Evolutionary conservation across 495 filamentous ascomycete genomes (phyloP).

Genomic region (Talaromyces wortmannii): DNA sequence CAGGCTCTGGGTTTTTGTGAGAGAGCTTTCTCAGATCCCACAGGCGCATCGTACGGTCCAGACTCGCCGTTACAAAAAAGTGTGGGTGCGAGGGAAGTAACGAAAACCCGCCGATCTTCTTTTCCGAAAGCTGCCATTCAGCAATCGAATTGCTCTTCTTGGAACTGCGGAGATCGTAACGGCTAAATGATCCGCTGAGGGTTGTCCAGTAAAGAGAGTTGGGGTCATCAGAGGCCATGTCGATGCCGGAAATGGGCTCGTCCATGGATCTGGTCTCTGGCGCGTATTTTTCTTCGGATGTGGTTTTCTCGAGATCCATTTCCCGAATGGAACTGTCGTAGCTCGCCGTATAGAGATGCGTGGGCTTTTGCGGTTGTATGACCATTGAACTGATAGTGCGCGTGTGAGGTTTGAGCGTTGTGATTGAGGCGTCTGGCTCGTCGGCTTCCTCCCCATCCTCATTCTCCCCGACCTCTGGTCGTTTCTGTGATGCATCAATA

Average conservation of each 20-base stretch:
- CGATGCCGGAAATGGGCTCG: constrained; percentile 72
- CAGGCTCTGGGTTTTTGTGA: constrained; percentile 50
- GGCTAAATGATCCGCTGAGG: constrained; percentile 69
- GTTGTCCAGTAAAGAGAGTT: constrained; percentile 84
- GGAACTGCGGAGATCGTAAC: constrained; percentile 65
- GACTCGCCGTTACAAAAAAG: constrained; percentile 81
- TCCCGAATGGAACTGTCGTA: constrained; percentile 92
- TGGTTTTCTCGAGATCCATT: constrained; percentile 72
- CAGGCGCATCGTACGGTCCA: constrained; percentile 82
- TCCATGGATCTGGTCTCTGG: constrained; percentile 62
- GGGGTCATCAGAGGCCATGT: constrained; percentile 62
- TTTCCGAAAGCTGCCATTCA: constrained; percentile 72
- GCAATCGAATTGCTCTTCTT: constrained; percentile 41
- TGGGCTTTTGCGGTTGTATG: constrained; percentile 62
- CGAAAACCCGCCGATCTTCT: constrained; percentile 93
- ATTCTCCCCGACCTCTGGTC: constrained; percentile 13
- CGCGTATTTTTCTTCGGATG: constrained; percentile 72
- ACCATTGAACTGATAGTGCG: constrained; percentile 82
- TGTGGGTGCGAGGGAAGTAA: constrained; percentile 71
- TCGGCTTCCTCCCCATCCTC: constrained; percentile 60
- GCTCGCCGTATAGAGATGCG: constrained; percentile 72
- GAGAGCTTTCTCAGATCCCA: constrained; percentile 88
- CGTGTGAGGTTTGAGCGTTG: constrained; percentile 81
- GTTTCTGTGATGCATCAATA: constrained; percentile 79
- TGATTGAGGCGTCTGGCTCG: constrained; percentile 65